Conservation (phyloP, 768 basidiomycete genomes). For the Mycena sanguinolenta region DNA sequence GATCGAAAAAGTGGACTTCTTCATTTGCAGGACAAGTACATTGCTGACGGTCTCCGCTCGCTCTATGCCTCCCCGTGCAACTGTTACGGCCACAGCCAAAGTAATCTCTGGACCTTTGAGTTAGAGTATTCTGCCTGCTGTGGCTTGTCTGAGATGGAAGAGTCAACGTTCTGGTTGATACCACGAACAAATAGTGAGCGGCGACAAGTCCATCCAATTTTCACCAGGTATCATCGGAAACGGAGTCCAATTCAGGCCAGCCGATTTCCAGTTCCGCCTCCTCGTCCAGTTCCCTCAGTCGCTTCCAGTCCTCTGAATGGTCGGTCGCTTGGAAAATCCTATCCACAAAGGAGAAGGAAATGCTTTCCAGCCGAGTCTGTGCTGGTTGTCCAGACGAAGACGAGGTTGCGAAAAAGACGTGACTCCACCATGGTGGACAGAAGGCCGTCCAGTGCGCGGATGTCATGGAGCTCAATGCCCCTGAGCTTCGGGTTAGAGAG, state of each 20-base stretch:
- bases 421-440: slow-evolving; percentile 22
- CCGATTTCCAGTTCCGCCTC: neutral
- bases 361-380: neutral
- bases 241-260: neutral
- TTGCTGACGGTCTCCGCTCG: too few relatives aligned
- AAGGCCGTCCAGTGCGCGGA: slow-evolving; percentile 8
- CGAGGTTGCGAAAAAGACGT: slow-evolving; percentile 1
- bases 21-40: too few relatives aligned
- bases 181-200: too few relatives aligned
- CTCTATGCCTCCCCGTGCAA: too few relatives aligned
- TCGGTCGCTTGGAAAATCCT: neutral
- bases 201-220: too few relatives aligned
- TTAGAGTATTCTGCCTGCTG: too few relatives aligned
- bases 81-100: too few relatives aligned
- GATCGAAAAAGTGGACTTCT: too few relatives aligned
- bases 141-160: too few relatives aligned
- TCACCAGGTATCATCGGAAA: too few relatives aligned
- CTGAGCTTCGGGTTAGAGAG: slow-evolving; percentile 12
- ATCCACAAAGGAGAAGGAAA: slow-evolving; percentile 14
- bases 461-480: neutral
- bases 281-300: neutral
- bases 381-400: neutral
- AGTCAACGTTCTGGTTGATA: too few relatives aligned
- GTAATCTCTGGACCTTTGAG: too few relatives aligned
- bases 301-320: slow-evolving; percentile 4